A percentile compares a stretch with the other conserved stretches of the same genome.
Evolutionary conservation across 1,284 basidiomycete genomes (phyloP).

Genomic region (Trametes polyzona): DNA sequence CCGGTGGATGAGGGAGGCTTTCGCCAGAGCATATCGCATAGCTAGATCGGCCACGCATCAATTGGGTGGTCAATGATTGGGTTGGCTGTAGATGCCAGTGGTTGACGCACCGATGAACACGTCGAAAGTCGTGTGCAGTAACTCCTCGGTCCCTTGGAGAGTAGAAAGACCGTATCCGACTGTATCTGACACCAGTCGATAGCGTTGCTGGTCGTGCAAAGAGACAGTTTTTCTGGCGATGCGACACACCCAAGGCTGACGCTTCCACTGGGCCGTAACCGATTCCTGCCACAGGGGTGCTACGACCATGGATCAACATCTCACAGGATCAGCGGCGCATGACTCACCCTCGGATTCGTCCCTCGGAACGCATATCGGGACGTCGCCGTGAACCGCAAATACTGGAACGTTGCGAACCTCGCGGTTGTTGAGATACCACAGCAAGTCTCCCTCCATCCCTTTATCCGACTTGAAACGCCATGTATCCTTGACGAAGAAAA

Average conservation of each 20-base stretch:
- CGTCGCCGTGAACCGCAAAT: background rate
- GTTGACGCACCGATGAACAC: too few relatives aligned
- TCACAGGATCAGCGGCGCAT: too few relatives aligned
- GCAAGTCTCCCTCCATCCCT: background rate
- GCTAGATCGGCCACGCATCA: too few relatives aligned
- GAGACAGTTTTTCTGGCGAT: background rate
- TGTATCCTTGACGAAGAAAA: conserved; percentile 1
- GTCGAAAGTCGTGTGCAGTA: conserved; percentile 5
- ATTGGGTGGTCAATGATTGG: too few relatives aligned
- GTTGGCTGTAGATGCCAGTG: too few relatives aligned
- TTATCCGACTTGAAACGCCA: background rate
- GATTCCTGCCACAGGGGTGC: too few relatives aligned
- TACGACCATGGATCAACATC: too few relatives aligned
- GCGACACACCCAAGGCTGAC: too few relatives aligned
- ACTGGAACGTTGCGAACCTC: background rate
- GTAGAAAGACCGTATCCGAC: background rate
- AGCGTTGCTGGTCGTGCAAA: background rate
- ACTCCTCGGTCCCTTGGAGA: background rate
- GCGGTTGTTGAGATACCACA: background rate
- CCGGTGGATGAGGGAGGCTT: conserved; percentile 8
- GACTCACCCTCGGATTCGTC: too few relatives aligned
- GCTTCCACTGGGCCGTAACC: too few relatives aligned
- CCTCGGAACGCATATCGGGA: background rate
- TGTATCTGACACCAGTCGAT: background rate
- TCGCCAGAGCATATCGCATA: conserved; percentile 3